Evolutionary conservation across 2,329 filamentous ascomycete species (phyloP), one percentile per base, ranked within the genome.

Genomic region (Penicillium sp.): DNA sequence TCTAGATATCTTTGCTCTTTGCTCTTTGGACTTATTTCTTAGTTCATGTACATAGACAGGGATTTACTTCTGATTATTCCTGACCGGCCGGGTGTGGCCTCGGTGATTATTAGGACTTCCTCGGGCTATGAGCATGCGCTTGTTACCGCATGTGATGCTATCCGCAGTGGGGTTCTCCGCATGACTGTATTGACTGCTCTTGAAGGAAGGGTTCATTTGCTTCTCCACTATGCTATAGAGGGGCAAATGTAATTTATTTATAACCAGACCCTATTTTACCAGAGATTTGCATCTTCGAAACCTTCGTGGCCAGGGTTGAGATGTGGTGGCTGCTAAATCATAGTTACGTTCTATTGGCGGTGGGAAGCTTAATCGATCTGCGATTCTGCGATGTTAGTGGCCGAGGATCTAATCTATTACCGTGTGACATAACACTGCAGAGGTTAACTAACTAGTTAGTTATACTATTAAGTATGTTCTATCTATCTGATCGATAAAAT

Each of bases 71-170:
- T 4, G 10, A 13, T 3, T 10, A 18, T 41, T 35, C 9, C 1
- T 4, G 6, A n/a, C 18, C 9, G 4, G 18, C 4, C n/a, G 29
- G 23, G 18, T 41, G 38, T 35, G n/a, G 29, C 44, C 44, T 42
- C 38, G 44, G 44, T 35, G 44, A 18, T 20, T 31, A 35, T 7
- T n/a, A 32, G 7, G 18, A n/a, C 10, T 31, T 40, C 44, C 44
- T 46, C 44, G 44, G 44, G 44, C 28, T 40, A 18, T 29, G 31
- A 40, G 23, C 35, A 40, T 13, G n/a, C 23, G n/a, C 25, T n/a
- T 18, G 10, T 41, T 23, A 33, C 44, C 18, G 44, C 44, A 47
- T 47, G 44, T 47, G 44, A 47, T 12, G 44, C 8, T 28, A 15
- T 46, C 28, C 2, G 15, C n/a, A 13, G 44, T 47, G 44, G 44